These are phyloP conservation scores for Boechera divaricarpa DNA, from an alignment of 345 rosid species.

Conservation along the genomic window DNA sequence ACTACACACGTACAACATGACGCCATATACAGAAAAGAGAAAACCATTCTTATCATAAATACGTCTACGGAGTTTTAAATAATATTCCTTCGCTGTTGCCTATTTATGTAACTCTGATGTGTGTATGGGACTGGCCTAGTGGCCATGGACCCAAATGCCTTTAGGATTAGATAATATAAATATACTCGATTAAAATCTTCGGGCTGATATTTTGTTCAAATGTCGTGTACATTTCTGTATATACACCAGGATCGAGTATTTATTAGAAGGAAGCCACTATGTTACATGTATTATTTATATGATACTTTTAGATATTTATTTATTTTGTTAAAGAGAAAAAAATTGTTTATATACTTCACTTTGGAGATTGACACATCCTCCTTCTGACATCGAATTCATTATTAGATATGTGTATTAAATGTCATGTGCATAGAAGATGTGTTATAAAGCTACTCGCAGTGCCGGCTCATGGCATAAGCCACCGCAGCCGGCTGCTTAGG, in stretches of 20 bases:
- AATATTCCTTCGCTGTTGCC: background rate
- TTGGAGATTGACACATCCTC: background rate
- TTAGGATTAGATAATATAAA: background rate
- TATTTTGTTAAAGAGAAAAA: too few species aligned
- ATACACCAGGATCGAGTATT: background rate
- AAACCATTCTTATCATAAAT: conserved; percentile 22
- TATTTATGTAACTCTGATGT: conserved; percentile 16
- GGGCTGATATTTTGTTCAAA: background rate
- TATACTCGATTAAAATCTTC: conserved; percentile 8
- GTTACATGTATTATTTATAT: background rate
- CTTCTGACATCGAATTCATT: conserved; percentile 26
- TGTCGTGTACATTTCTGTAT: background rate
- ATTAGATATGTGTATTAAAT: conserved; percentile 27
- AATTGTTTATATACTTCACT: background rate
- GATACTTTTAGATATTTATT: background rate
- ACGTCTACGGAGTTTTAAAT: background rate
- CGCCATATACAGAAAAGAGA: conserved; percentile 13
- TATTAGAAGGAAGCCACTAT: background rate
- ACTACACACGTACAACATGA: conserved; percentile 18
- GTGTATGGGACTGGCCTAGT: background rate
- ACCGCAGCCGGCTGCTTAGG: too few species aligned
- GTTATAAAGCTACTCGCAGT: background rate
- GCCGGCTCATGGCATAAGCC: too few species aligned
- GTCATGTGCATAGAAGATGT: conserved; percentile 11
- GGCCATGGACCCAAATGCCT: conserved; percentile 16